These are phyloP conservation scores for Teunomyces stri DNA, from an alignment of 805 yeast species.

Conservation along the genomic window DNA sequence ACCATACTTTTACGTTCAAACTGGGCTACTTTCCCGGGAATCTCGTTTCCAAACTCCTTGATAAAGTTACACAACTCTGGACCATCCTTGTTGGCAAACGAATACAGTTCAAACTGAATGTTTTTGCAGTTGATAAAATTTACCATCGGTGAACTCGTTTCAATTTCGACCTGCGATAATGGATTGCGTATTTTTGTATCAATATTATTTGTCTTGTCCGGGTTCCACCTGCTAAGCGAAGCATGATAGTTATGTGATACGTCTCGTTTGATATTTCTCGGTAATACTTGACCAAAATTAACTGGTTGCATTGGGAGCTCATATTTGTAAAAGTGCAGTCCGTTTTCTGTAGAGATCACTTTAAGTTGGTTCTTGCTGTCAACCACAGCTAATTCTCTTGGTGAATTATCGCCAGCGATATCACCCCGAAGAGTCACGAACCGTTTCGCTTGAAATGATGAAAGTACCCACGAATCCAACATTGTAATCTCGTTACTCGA, in stretches of 20 bases:
- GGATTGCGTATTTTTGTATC: slow-evolving; percentile 21
- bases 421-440: slow-evolving; percentile 25
- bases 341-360: slow-evolving; percentile 37
- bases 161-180: slow-evolving; percentile 54
- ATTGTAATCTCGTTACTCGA: not conserved
- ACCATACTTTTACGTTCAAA: not conserved
- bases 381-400: slow-evolving; percentile 31
- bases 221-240: not conserved
- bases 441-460: slow-evolving; percentile 31
- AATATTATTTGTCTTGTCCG: not conserved
- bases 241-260: not conserved
- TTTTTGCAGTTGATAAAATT: slow-evolving; percentile 30
- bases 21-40: slow-evolving; percentile 6
- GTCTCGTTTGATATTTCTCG: not conserved
- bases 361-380: slow-evolving; percentile 31
- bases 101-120: slow-evolving; percentile 30
- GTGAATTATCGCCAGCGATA: slow-evolving; percentile 6
- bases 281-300: not conserved
- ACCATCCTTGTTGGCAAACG: slow-evolving; percentile 13
- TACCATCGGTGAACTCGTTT: slow-evolving; percentile 46
- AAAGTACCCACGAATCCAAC: slow-evolving; percentile 46
- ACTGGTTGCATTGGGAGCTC: slow-evolving; percentile 36
- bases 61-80: slow-evolving; percentile 18
- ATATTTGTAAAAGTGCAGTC: slow-evolving; percentile 38
- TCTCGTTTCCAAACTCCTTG: slow-evolving; percentile 23